Evolutionary conservation across 768 basidiomycete species (phyloP).

Genomic region (Lyophyllum semitale): DNA sequence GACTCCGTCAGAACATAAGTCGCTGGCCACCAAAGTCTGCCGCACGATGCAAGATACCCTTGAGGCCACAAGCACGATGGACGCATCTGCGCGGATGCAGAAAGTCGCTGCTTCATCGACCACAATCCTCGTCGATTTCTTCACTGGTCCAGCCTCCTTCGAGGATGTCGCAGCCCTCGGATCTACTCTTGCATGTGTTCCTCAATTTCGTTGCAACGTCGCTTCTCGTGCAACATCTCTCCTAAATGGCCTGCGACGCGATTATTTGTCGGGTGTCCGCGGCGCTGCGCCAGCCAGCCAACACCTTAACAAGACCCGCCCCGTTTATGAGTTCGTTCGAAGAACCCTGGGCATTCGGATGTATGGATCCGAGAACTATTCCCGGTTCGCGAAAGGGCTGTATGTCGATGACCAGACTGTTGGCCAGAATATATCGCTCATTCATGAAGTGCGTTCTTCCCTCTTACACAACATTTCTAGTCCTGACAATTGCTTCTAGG

Average conservation of each 20-base stretch:
- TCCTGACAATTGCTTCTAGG: constrained; percentile 25
- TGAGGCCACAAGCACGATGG: constrained; percentile 72
- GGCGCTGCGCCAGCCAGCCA: constrained; percentile 69
- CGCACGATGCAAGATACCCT: constrained; percentile 51
- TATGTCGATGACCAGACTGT: constrained; percentile 68
- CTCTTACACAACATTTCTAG: not conserved
- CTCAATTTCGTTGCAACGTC: constrained; percentile 55
- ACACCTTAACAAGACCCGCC: constrained; percentile 67
- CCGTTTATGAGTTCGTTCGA: constrained; percentile 79
- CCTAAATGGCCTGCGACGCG: constrained; percentile 49
- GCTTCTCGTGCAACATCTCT: constrained; percentile 47
- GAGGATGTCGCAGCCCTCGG: constrained; percentile 30
- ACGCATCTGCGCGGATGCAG: constrained; percentile 67
- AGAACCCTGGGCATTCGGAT: constrained; percentile 72
- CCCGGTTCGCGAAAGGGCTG: constrained; percentile 59
- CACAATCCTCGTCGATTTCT: constrained; percentile 64
- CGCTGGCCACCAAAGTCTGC: constrained; percentile 39
- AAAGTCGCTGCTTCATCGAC: constrained; percentile 66
- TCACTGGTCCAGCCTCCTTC: constrained; percentile 40
- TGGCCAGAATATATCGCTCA: constrained; percentile 71
- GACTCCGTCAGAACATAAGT: constrained; percentile 29
- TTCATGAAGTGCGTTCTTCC: constrained; percentile 64
- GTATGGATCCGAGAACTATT: constrained; percentile 77
- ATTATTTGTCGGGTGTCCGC: constrained; percentile 59
- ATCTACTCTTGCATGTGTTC: constrained; percentile 40